Percentiles rank a stretch among this genome's conserved stretches.
These are phyloP conservation scores for Ramaria rubella DNA, from an alignment of 768 basidiomycete species.

Conservation along the genomic window DNA sequence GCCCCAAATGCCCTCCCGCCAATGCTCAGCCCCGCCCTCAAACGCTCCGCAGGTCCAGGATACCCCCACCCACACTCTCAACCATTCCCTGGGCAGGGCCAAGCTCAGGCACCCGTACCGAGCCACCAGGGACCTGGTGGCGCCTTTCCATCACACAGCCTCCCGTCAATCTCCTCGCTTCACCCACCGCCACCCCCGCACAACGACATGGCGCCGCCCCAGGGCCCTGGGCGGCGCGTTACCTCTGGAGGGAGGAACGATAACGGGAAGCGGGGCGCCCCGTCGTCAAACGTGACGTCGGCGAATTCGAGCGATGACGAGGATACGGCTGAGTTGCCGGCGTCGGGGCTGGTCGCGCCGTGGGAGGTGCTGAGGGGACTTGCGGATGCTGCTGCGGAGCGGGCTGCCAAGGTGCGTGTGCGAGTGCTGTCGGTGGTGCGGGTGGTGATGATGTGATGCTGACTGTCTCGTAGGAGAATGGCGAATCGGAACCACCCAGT, in stretches of 20 bases:
- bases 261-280: slow-evolving; percentile 38
- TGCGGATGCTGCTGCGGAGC: slow-evolving; percentile 74
- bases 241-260: slow-evolving; percentile 8
- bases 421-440: too few species aligned
- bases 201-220: neutral
- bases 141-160: neutral
- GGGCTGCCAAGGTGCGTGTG: slow-evolving; percentile 63
- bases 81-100: neutral
- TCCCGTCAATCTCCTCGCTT: neutral
- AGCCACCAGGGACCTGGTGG: neutral
- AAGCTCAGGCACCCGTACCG: neutral
- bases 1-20: neutral
- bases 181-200: neutral
- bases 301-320: slow-evolving; percentile 82
- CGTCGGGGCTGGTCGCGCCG: slow-evolving; percentile 75
- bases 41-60: neutral
- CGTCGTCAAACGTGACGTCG: slow-evolving; percentile 58
- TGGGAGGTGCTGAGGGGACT: slow-evolving; percentile 80
- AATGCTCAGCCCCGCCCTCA: neutral
- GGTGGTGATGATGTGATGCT: neutral
- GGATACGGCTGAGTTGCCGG: slow-evolving; percentile 72
- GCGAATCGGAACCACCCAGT: slow-evolving; percentile 69
- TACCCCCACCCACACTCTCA: neutral
- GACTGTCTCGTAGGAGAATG: slow-evolving; percentile 57
- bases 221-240: neutral